Conservation (phyloP, 2,329 filamentous ascomycete genomes). For the Volutella citrinella region DNA sequence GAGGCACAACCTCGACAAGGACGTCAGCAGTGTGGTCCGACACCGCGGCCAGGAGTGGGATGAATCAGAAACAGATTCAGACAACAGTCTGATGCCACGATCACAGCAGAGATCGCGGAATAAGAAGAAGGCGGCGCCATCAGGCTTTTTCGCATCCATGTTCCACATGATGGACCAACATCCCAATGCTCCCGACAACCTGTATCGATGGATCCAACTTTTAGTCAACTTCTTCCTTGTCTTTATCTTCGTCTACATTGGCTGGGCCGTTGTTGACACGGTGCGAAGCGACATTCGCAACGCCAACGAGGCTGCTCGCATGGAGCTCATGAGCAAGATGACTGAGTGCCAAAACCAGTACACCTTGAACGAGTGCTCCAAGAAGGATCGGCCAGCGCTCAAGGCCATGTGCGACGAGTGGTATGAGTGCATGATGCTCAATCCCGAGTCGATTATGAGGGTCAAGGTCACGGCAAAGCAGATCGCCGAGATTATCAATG, state of each 20-base stretch:
- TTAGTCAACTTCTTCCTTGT: conserved; percentile 64
- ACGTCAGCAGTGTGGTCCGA: conserved; percentile 49
- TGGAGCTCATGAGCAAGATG: conserved; percentile 70
- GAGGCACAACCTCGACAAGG: conserved; percentile 48
- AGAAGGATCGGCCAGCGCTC: conserved; percentile 67
- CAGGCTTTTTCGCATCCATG: conserved; percentile 39
- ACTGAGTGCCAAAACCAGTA: conserved; percentile 71
- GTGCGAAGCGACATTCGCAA: conserved; percentile 73
- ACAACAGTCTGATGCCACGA: conserved; percentile 28
- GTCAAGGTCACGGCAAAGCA: conserved; percentile 82
- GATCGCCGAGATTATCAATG: conserved; percentile 89
- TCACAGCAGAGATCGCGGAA: conserved; percentile 19
- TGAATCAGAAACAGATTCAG: conserved; percentile 49
- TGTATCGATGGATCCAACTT: conserved; percentile 58
- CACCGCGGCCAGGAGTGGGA: conserved; percentile 41
- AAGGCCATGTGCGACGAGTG: conserved; percentile 72
- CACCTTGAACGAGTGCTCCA: conserved; percentile 69
- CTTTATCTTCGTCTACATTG: conserved; percentile 56
- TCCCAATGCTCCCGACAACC: conserved; percentile 56
- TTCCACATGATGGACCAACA: conserved; percentile 54
- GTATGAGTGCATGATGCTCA: conserved; percentile 83
- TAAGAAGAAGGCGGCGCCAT: conserved; percentile 21
- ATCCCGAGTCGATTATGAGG: conserved; percentile 73
- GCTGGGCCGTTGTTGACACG: conserved; percentile 67
- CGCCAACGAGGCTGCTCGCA: conserved; percentile 66